Percentiles rank a stretch among this genome's conserved stretches.
These are phyloP conservation scores for Aspergillus cristatus DNA, from an alignment of 495 filamentous ascomycete species.

Conservation along the genomic window DNA sequence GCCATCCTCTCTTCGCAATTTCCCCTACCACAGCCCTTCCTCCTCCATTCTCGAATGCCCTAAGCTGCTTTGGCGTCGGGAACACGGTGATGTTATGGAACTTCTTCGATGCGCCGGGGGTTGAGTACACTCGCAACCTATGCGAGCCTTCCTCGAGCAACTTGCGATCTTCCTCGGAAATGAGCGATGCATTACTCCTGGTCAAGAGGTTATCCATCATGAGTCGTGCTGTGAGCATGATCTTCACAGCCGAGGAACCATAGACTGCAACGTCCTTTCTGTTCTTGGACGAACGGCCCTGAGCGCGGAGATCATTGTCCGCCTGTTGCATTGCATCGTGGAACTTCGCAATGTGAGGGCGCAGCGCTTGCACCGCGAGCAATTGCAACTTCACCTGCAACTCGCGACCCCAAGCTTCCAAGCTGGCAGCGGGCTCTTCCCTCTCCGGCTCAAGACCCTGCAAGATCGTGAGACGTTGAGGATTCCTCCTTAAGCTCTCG, in stretches of 20 bases:
- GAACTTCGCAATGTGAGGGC: slow-evolving; percentile 21
- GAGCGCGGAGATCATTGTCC: neutral
- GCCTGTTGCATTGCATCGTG: slow-evolving; percentile 18
- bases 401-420: slow-evolving; percentile 16
- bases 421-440: slow-evolving; percentile 3
- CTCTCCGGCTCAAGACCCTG: slow-evolving; percentile 15
- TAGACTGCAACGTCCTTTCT: slow-evolving; percentile 2
- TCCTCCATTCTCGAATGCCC: slow-evolving; percentile 7
- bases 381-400: slow-evolving; percentile 19
- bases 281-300: slow-evolving; percentile 5
- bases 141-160: slow-evolving; percentile 14
- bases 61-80: slow-evolving; percentile 17
- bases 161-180: slow-evolving; percentile 21
- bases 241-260: slow-evolving; percentile 12
- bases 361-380: slow-evolving; percentile 14
- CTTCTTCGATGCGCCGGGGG: slow-evolving; percentile 8
- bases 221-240: slow-evolving; percentile 16
- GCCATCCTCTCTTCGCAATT: too few relatives aligned
- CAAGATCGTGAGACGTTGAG: slow-evolving; percentile 23
- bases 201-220: slow-evolving; percentile 24
- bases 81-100: slow-evolving; percentile 8
- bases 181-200: slow-evolving; percentile 9
- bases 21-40: too few relatives aligned
- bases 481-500: slow-evolving; percentile 14
- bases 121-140: slow-evolving; percentile 25